Evolutionary conservation across 768 basidiomycete genomes (phyloP), one percentile per base, ranked within the genome.

Genomic region (Amanita inopinata): DNA sequence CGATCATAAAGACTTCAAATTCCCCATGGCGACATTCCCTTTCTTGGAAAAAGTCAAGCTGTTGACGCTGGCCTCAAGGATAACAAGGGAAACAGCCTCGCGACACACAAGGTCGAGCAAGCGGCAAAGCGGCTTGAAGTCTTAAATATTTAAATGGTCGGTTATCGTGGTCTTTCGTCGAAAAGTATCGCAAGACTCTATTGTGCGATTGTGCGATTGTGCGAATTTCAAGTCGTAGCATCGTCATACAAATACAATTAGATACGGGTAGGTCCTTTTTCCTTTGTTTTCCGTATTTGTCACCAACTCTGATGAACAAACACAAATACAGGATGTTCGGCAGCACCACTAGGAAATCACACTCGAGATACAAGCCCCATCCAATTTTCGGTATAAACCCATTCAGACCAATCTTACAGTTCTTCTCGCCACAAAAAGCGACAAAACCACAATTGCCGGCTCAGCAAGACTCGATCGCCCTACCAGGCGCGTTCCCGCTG

Each of bases 351-450:
- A 44, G 25, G 28, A 44, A 44, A 24, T 23, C 43, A 1, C 24
- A 30, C 18, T 44, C 43, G 22, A 44, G 37, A 23, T 37, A 28
- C 35, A 44, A 37, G 18, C 35, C 43, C 18, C 43, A 44, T 27
- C 43, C 43, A 17, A 44, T 44, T 11, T 30, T 44, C 20, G 43
- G 35, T 8, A 44, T 17, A 17, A 34, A 41, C 18, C 33, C 41
- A 6, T 23, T 35, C 3, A 23, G 33, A 31, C 34, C 43, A 8
- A 36, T 44, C 19, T 15, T 44, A 11, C 15, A 35, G 34, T 30
- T 44, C 25, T 37, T 44, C 25, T 44, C 43, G 2, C 43, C 34
- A n/a, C 5, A 37, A 19, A 25, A 37, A 36, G 35, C 43, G 20
- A 23, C 15, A 11, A 14, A 25, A 20, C 31, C 32, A 23, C 32